Conservation (phyloP, 306 rosid species). For the Begonia fuchsioides region DNA sequence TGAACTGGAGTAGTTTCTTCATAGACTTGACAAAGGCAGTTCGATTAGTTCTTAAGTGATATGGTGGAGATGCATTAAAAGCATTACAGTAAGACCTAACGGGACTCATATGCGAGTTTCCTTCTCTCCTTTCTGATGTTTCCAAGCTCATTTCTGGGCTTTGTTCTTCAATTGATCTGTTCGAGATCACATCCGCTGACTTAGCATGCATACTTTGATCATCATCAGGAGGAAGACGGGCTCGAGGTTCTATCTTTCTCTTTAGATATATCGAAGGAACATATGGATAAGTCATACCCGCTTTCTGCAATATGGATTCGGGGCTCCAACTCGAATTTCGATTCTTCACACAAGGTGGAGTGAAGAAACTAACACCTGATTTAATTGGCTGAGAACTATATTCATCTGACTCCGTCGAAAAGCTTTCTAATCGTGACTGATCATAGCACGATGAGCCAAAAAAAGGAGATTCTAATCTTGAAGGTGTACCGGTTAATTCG, state of each 20-base stretch:
- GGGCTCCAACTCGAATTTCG: slow-evolving; percentile 37
- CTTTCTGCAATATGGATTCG: slow-evolving; percentile 58
- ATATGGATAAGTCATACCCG: slow-evolving; percentile 63
- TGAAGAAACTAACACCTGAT: slow-evolving; percentile 1
- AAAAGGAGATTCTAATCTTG: slow-evolving; percentile 29
- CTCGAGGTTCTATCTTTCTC: slow-evolving; percentile 33
- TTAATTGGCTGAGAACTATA: not conserved
- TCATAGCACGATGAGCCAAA: slow-evolving; percentile 62
- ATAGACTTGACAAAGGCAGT: slow-evolving; percentile 70
- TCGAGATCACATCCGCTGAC: not conserved
- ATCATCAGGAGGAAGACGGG: slow-evolving; percentile 13
- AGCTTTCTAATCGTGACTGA: slow-evolving; percentile 42
- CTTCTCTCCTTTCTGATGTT: slow-evolving; percentile 25
- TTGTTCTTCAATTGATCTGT: slow-evolving; percentile 11
- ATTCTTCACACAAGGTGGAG: slow-evolving; percentile 23
- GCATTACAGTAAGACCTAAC: slow-evolving; percentile 34
- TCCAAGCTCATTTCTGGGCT: slow-evolving; percentile 18
- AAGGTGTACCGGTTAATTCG: slow-evolving; percentile 26
- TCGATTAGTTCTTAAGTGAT: slow-evolving; percentile 67
- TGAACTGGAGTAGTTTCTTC: slow-evolving; percentile 81
- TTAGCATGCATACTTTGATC: slow-evolving; percentile 19
- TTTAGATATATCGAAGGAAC: slow-evolving; percentile 76
- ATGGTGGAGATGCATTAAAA: slow-evolving; percentile 38
- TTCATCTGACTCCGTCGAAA: not conserved
- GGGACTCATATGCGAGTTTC: slow-evolving; percentile 32